A percentile compares a stretch with the other conserved stretches of the same genome.
These are phyloP conservation scores for Fraxinus albicans DNA, from an alignment of 305 asterid species.

Conservation along the genomic window DNA sequence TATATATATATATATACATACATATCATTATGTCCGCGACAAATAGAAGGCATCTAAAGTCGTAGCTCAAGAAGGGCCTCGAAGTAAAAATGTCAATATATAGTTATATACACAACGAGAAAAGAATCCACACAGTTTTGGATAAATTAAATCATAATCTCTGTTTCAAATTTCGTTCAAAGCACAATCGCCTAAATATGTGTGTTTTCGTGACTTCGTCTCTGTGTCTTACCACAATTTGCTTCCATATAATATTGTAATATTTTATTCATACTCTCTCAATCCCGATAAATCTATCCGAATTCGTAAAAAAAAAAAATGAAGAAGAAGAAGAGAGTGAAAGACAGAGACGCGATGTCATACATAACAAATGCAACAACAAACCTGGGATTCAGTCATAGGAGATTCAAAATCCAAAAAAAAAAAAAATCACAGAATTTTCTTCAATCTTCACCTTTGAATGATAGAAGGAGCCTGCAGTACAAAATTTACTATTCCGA, in stretches of 20 bases:
- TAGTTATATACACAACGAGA: neutral
- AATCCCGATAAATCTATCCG: neutral
- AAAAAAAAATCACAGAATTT: neutral
- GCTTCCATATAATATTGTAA: neutral
- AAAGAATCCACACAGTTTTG: neutral
- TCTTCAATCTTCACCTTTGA: constrained; percentile 7
- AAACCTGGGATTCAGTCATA: constrained; percentile 32
- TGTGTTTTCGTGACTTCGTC: neutral
- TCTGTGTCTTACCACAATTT: neutral
- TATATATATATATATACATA: neutral
- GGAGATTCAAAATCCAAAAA: constrained; percentile 7
- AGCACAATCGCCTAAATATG: neutral
- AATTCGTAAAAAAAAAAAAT: neutral
- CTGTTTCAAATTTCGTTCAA: neutral
- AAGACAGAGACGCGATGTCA: neutral
- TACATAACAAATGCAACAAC: neutral
- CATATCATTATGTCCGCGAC: neutral
- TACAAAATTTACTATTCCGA: neutral
- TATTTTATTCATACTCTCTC: neutral
- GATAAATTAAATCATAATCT: neutral
- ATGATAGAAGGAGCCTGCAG: constrained; percentile 24
- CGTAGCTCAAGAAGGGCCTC: neutral
- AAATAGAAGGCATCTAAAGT: neutral
- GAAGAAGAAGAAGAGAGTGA: neutral
- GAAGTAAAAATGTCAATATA: neutral